Conservation (phyloP, 768 basidiomycete genomes). For the Rossbeevera mucosa region DNA sequence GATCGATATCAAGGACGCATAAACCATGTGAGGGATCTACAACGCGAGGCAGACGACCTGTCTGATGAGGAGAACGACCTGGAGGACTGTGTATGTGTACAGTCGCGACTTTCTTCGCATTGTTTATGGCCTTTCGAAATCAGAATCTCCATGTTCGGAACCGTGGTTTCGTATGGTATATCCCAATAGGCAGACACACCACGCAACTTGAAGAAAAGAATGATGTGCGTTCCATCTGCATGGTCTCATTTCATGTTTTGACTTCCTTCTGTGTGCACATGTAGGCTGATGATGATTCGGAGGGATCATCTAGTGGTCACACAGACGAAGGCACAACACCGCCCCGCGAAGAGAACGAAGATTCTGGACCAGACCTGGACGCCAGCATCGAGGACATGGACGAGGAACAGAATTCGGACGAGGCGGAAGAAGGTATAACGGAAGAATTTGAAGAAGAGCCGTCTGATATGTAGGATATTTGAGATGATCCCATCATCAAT, state of each 20-base stretch:
- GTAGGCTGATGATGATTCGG: slow-evolving; percentile 36
- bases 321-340: slow-evolving; percentile 28
- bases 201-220: slow-evolving; percentile 83
- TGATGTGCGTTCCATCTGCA: slow-evolving; percentile 47
- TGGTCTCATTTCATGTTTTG: background rate
- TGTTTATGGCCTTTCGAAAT: background rate
- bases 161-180: slow-evolving; percentile 60
- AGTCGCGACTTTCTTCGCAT: background rate
- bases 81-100: slow-evolving; percentile 60
- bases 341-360: slow-evolving; percentile 38
- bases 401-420: slow-evolving; percentile 39
- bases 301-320: slow-evolving; percentile 30
- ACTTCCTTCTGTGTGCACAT: background rate
- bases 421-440: slow-evolving; percentile 41
- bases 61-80: slow-evolving; percentile 81
- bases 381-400: slow-evolving; percentile 42
- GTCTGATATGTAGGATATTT: slow-evolving; percentile 14
- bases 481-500: background rate
- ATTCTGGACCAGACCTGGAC: slow-evolving; percentile 35
- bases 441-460: slow-evolving; percentile 54
- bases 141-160: slow-evolving; percentile 60
- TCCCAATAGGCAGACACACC: slow-evolving; percentile 69
- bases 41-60: slow-evolving; percentile 76
- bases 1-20: slow-evolving; percentile 53
- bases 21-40: slow-evolving; percentile 61